Percentiles rank a stretch among this genome's conserved stretches.
These are phyloP conservation scores for Dothiorella sarmentorum DNA, from an alignment of 2,329 filamentous ascomycete genomes.

Conservation along the genomic window DNA sequence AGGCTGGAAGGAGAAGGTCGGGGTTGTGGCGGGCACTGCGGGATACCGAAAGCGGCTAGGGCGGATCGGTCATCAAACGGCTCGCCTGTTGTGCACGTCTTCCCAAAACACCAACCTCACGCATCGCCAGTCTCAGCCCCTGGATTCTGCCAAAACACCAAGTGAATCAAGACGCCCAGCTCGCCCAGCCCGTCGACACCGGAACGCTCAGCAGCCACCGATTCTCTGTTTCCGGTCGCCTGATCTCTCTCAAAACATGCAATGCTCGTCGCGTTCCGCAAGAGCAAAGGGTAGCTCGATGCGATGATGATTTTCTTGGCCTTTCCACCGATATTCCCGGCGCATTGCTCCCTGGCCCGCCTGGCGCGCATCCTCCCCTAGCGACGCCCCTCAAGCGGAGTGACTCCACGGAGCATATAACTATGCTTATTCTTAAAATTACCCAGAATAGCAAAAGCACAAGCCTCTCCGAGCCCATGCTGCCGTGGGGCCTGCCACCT, in stretches of 20 bases:
- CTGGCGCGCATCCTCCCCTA: background rate
- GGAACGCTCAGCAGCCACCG: background rate
- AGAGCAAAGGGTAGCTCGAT: background rate
- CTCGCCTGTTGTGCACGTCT: conserved; percentile 8
- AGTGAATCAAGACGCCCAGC: conserved; percentile 1
- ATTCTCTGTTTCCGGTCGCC: conserved; percentile 4
- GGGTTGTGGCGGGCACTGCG: background rate
- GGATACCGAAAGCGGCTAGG: background rate
- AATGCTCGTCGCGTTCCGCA: background rate
- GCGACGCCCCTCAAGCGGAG: background rate
- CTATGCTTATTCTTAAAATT: background rate
- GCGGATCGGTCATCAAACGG: background rate
- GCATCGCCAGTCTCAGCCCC: conserved; percentile 8
- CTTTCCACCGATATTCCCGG: background rate
- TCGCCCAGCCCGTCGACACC: background rate
- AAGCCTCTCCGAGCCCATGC: background rate
- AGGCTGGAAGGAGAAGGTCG: background rate
- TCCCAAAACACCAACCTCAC: conserved; percentile 8
- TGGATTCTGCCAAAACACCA: conserved; percentile 4
- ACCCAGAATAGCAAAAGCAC: background rate
- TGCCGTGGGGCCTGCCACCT: background rate
- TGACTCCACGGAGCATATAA: background rate
- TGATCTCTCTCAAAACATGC: conserved; percentile 8
- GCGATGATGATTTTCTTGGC: background rate
- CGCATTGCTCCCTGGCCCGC: no score